Percentiles rank a stretch among this genome's conserved stretches.
Evolutionary conservation across 179 eudicot genomes (phyloP).

Genomic region (Spinacia oleracea): DNA sequence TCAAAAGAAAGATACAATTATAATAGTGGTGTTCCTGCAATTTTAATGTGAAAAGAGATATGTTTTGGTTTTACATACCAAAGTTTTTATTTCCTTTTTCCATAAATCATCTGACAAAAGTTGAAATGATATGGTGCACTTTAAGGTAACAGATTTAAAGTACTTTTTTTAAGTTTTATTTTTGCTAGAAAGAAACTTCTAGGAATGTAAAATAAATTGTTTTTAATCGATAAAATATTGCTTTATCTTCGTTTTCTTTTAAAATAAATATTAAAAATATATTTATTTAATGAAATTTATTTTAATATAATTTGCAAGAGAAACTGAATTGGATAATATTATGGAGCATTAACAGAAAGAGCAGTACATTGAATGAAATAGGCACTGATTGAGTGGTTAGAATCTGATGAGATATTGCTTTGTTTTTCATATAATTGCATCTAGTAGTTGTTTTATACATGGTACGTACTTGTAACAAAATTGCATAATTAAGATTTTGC

Average conservation of each 20-base stretch:
- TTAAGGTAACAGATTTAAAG: constrained; percentile 27
- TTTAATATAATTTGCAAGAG: too few relatives aligned
- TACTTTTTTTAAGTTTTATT: neutral
- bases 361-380: constrained; percentile 33
- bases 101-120: constrained; percentile 25
- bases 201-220: neutral
- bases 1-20: constrained; percentile 22
- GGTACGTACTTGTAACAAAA: neutral
- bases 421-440: neutral
- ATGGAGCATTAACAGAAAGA: constrained; percentile 19
- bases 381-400: constrained; percentile 28
- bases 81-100: neutral
- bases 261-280: too few relatives aligned
- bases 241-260: too few relatives aligned
- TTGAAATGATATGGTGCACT: constrained; percentile 32
- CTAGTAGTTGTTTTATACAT: neutral
- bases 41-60: constrained; percentile 5
- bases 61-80: neutral
- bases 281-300: too few relatives aligned
- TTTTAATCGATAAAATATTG: too few relatives aligned
- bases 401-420: constrained; percentile 18
- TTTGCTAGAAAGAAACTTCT: constrained; percentile 12
- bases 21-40: constrained; percentile 23
- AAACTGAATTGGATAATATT: neutral
- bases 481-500: neutral